These are phyloP conservation scores for Durotheca rogersii DNA, from an alignment of 495 filamentous ascomycete genomes.

Conservation along the genomic window DNA sequence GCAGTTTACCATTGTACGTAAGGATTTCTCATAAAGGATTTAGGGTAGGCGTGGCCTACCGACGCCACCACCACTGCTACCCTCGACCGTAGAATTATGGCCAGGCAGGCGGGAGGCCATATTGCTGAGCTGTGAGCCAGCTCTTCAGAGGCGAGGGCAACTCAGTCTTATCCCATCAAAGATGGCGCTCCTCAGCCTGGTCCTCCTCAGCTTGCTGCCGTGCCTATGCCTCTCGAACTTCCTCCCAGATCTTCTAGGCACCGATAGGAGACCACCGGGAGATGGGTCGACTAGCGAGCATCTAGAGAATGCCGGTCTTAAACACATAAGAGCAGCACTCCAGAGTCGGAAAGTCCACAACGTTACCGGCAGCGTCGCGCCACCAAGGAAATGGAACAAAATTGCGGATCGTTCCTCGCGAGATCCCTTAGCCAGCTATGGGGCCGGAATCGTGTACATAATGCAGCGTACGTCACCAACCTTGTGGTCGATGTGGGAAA, in stretches of 20 bases:
- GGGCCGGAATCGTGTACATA: slow-evolving; percentile 43
- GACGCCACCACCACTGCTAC: slow-evolving; percentile 12
- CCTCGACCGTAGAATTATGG: too few species aligned
- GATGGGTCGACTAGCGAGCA: slow-evolving; percentile 2
- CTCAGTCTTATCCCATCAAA: slow-evolving; percentile 5
- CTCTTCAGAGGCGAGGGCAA: slow-evolving; percentile 21
- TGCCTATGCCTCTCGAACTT: slow-evolving; percentile 13
- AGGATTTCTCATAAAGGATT: slow-evolving; percentile 8
- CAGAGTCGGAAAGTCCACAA: slow-evolving; percentile 29
- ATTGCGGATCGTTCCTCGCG: slow-evolving; percentile 13
- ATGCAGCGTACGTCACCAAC: slow-evolving; percentile 35
- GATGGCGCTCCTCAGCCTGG: slow-evolving; percentile 22
- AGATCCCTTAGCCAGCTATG: slow-evolving; percentile 29
- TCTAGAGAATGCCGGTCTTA: background rate
- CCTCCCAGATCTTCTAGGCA: background rate
- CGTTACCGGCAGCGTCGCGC: slow-evolving; percentile 10
- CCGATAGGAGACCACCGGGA: slow-evolving; percentile 1
- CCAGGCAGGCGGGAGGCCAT: slow-evolving; percentile 17
- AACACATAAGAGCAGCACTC: slow-evolving; percentile 27
- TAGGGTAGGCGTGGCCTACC: background rate
- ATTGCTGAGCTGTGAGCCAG: slow-evolving; percentile 15
- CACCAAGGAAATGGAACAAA: background rate
- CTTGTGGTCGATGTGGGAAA: too few species aligned
- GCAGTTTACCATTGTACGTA: slow-evolving; percentile 2
- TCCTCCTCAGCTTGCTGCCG: slow-evolving; percentile 20